Base-by-base conservation (phyloP, 441 rosid genomes). In the Lepidium campestre region DNA sequence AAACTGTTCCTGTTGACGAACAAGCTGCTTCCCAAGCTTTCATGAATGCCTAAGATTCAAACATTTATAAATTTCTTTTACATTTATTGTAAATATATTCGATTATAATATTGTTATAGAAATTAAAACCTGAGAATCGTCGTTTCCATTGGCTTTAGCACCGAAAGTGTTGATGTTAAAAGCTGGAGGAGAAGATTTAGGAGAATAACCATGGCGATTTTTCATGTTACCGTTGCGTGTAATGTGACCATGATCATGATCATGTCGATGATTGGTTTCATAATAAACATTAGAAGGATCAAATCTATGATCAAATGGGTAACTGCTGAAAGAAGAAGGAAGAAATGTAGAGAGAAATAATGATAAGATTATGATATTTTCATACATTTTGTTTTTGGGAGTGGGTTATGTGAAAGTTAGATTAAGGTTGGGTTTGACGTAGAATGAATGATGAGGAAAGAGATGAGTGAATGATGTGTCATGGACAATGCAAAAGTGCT, bases 1-100 rank as follows among this genome's bases (percentile, higher is more conserved):
- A 64, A 40, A 78, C 84, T 49, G 74, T 72, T 37, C 72, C 74
- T 39, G 87, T 75, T 36, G 88, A 86, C 41, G 88, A 86, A 71
- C 98, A 93, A 56, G 91, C 92, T 47, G 70, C 79, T 22, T 77
- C 39, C 98, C 98, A 93, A 25, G 96, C 98, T 75, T 83, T 77
- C 75, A 34, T 23, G 57, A 93, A 93, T 49, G 98, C 97, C 98
- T 89, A 73, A 15, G 57, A 59, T 13, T 37, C 64, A 59, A 65
- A 65, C 25, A n/a, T n/a, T n/a, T n/a, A 32, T 42, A 40, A 8
- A 14, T 57, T 49, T 48, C 44, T 22, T 9, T 56, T 47, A 63
- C 42, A 14, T 35, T 55, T 32, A 55, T 41, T 27, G 22, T 32
- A 68, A 40, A 41, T 42, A 57, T 41, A 65, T 39, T 36, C 14